Base-by-base conservation (phyloP, 306 rosid species). In the Trifolium pratense region DNA sequence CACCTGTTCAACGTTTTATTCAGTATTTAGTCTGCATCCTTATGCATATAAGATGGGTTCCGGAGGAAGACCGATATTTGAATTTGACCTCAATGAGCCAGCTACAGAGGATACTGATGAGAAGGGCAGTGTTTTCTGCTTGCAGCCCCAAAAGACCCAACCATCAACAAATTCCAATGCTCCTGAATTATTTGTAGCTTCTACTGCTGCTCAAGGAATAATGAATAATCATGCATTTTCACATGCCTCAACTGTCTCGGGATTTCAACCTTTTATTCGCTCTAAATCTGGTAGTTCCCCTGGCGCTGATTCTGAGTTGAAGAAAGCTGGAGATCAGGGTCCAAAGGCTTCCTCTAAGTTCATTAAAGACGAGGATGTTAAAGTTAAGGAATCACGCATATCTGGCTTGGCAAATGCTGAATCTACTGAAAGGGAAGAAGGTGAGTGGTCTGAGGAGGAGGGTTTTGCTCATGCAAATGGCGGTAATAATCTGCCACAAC, bases 51-150 rank as follows among this genome's bases (percentile, higher is more conserved):
- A 89, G 85, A 94, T 94, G 99, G 99, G 94, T 87, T 91, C 93
- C 75, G 88, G 96, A 86, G 97, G 91, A 91, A 87, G 84, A 84
- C 85, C 60, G 60, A 68, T 94, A 75, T 91, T 94, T 91, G 97
- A 91, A 84, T 91, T 94, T 91, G 99, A 94, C 86, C 99, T 94
- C 87, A 94, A 94, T 60, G 97, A 91, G 85, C 95, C 93, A 77
- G 96, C 99, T 70, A 73, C 82, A 1, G 97, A 89, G 83, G 97
- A 94, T 85, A 84, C 76, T 75, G 97, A 81, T 52, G 98, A 88
- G 79, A 84, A 72, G 48, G 88, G 86, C 21, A 79, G 81, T 43
- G 25, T 59, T 68, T 34, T 75, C 72, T 17, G 80, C 55, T 62
- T 86, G 52, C 95, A 84, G 91, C 97, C 87, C 23, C 94, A 86